Evolutionary conservation across 1,139 yeast genomes (phyloP), one percentile per base, ranked within the genome.

Genomic region (Yamadazyma blattariae): DNA sequence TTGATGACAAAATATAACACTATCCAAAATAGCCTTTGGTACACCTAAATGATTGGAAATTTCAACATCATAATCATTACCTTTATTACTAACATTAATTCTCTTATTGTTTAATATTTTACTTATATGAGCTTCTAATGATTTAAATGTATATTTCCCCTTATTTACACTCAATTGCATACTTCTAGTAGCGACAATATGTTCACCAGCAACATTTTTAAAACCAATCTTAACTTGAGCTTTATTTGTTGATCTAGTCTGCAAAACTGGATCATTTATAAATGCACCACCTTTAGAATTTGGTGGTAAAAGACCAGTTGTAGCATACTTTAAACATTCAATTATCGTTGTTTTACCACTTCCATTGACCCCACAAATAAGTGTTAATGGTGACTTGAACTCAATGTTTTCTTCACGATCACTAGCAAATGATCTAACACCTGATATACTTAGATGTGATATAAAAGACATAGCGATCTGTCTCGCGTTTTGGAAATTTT

Each of bases 321-420:
- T 87, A 15, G 95, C 94, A 57, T 90, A 92, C 53, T 89, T 80
- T 41, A 94, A 67, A 55, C 97, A 89, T 57, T 94, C 99, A 42
- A 94, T 94, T 36, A 94, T 82, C 1, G 98, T 90, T 42, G 99
- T 94, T 57, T 94, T 94, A n/a, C 99, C 99, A 26, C 96, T 84
- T 27, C 98, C 99, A 61, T 94, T 94, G 41, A 86, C 88, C 1
- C 99, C 99, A 33, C 95, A 96, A 39, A 94, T 92, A 37, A 94
- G 68, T 0, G 98, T 94, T 51, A 94, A 62, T 0, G 99, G 99
- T 31, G 78, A 77, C 9, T 92, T 92, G 59, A 94, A 94, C 52
- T 86, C 88, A 41, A 94, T 88, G 2, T 90, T 83, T 52, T 92
- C 97, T 20, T 87, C 73, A 32, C 79, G 77, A 44, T 82, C 81